phyloP scores from a whole-genome alignment of 2,329 filamentous ascomycete genomes.

The Fusarium nisikadoi region DNA sequence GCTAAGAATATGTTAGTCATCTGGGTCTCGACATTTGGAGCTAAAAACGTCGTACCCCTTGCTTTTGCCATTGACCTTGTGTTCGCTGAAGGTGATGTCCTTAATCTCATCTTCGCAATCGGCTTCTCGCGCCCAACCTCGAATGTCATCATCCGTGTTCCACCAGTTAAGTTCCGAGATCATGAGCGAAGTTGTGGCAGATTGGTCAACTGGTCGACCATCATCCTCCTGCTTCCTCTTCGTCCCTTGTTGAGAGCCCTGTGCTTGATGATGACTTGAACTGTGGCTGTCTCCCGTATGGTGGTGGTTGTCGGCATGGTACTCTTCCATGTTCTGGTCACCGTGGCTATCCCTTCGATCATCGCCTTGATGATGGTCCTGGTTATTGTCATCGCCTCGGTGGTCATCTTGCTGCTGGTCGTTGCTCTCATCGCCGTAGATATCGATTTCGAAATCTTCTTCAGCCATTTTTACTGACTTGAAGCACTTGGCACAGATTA shows the following conservation, averaged over 20 bases:
- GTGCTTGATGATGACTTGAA: constrained; percentile 55
- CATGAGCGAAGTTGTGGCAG: constrained; percentile 77
- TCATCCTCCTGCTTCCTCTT: constrained; percentile 71
- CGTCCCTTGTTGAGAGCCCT: constrained; percentile 57
- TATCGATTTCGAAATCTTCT: constrained; percentile 78
- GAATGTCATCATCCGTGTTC: constrained; percentile 94
- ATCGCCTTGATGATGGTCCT: constrained; percentile 42
- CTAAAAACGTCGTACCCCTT: constrained; percentile 75
- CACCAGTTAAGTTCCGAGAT: constrained; percentile 96
- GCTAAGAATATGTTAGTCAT: constrained; percentile 49
- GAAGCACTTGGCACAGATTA: constrained; percentile 28
- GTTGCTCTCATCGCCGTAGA: constrained; percentile 70
- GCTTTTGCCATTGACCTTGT: constrained; percentile 98
- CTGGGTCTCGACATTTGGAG: not conserved
- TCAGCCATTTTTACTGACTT: constrained; percentile 66
- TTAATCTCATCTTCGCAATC: constrained; percentile 85
- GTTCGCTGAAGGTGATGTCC: constrained; percentile 96
- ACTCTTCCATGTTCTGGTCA: constrained; percentile 55
- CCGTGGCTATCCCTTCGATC: constrained; percentile 46
- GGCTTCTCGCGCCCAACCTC: constrained; percentile 85
- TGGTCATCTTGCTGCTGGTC: constrained; percentile 56
- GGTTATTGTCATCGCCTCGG: constrained; percentile 42
- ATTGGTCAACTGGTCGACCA: constrained; percentile 67
- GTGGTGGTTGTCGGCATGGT: constrained; percentile 50
- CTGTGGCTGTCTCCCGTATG: constrained; percentile 50